phyloP scores from a whole-genome alignment of 2,329 filamentous ascomycete species.

The Cladophialophora bantiana region DNA sequence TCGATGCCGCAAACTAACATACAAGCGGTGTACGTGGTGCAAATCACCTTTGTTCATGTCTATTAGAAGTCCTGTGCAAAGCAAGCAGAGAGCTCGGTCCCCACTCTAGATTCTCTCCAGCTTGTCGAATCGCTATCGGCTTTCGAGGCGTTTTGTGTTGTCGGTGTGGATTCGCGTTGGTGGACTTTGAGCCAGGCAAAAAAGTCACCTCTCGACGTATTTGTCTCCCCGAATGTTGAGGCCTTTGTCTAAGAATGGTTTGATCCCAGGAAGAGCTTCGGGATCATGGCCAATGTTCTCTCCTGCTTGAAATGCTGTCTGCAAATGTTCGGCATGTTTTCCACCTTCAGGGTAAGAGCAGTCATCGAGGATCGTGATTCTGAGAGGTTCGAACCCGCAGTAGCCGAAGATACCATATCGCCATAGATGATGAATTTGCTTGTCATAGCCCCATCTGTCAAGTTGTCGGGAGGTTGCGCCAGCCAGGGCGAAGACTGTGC shows the following conservation, averaged over 20 bases:
- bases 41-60: neutral
- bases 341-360: slow-evolving; percentile 10
- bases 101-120: neutral
- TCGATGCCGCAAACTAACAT: neutral
- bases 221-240: slow-evolving; percentile 21
- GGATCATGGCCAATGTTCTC: slow-evolving; percentile 18
- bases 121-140: too few relatives aligned
- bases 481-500: slow-evolving; percentile 21
- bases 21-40: too few relatives aligned
- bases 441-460: slow-evolving; percentile 25
- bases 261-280: slow-evolving; percentile 18
- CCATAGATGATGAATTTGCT: slow-evolving; percentile 23
- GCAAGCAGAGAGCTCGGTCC: neutral
- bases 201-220: neutral
- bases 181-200: neutral
- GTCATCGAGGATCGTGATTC: slow-evolving; percentile 26
- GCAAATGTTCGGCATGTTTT: slow-evolving; percentile 16
- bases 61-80: neutral
- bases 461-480: slow-evolving; percentile 20
- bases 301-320: slow-evolving; percentile 19
- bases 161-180: neutral
- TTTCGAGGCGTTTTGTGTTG: neutral
- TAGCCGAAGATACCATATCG: slow-evolving; percentile 26
- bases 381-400: slow-evolving; percentile 25
- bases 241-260: slow-evolving; percentile 18